Percentiles rank a stretch among this genome's conserved stretches.
phyloP scores from a whole-genome alignment of 257 asterid species.

The Orobanche coerulescens region DNA sequence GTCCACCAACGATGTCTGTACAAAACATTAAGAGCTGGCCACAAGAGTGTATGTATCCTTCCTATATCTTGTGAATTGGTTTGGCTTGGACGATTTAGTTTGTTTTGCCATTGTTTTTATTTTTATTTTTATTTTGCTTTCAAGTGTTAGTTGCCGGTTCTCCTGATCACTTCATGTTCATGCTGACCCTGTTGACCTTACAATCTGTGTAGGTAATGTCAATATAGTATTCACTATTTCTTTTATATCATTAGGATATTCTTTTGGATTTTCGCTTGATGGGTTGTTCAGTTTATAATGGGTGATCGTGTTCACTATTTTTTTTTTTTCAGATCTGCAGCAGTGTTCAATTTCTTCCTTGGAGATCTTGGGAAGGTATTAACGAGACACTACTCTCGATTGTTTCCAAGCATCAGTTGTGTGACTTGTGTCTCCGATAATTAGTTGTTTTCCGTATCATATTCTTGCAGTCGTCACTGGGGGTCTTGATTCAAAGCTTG shows the following conservation, averaged over 20 bases:
- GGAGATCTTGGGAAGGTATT: constrained; percentile 98
- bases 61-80: constrained; percentile 30
- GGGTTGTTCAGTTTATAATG: constrained; percentile 6
- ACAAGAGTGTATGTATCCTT: constrained; percentile 49
- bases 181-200: constrained; percentile 30
- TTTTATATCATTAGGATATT: neutral
- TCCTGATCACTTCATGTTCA: constrained; percentile 20
- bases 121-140: constrained; percentile 25
- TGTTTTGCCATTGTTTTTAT: neutral
- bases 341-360: constrained; percentile 83
- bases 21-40: constrained; percentile 90
- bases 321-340: constrained; percentile 70
- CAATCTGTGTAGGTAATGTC: constrained; percentile 22
- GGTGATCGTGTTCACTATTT: constrained; percentile 16
- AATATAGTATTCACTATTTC: neutral
- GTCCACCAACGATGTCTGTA: constrained; percentile 62
- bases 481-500: constrained; percentile 89
- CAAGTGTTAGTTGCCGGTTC: constrained; percentile 21
- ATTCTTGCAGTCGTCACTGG: constrained; percentile 71
- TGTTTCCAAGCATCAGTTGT: neutral
- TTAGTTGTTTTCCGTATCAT: neutral
- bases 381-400: neutral
- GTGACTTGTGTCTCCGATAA: constrained; percentile 2
- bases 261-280: neutral
- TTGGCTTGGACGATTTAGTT: constrained; percentile 5